These are phyloP conservation scores for Cylindrotheca closterium DNA, from an alignment of 108 stramenopile genomes.

Conservation along the genomic window DNA sequence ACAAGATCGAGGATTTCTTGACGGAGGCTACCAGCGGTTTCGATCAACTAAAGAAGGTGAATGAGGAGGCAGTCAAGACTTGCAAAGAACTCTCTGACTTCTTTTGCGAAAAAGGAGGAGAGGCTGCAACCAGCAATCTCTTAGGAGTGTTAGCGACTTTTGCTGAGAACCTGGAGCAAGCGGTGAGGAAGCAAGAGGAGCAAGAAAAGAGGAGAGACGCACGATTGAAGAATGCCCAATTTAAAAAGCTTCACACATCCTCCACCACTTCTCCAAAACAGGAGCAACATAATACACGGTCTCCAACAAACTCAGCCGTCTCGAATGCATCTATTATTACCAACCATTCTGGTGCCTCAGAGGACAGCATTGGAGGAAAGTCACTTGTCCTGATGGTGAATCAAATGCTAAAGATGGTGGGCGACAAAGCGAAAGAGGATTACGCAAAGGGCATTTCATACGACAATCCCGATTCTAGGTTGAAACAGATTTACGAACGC, in stretches of 20 bases:
- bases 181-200: constrained; percentile 71
- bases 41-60: constrained; percentile 39
- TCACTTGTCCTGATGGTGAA: constrained; percentile 79
- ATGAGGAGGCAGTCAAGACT: constrained; percentile 55
- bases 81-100: constrained; percentile 73
- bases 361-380: constrained; percentile 9
- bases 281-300: not conserved
- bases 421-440: constrained; percentile 55
- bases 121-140: constrained; percentile 45
- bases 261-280: not conserved
- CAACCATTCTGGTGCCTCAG: constrained; percentile 4
- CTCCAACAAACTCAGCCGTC: not conserved
- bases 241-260: constrained; percentile 11
- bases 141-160: constrained; percentile 74
- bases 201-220: constrained; percentile 21
- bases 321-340: constrained; percentile 14
- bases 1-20: constrained; percentile 60
- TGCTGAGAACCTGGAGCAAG: constrained; percentile 52
- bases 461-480: constrained; percentile 46
- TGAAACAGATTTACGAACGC: constrained; percentile 70
- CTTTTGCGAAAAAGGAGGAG: constrained; percentile 82
- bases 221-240: constrained; percentile 19
- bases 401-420: constrained; percentile 68
- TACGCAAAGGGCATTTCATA: constrained; percentile 61
- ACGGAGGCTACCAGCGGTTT: constrained; percentile 42